Evolutionary conservation across 345 rosid genomes (phyloP), one percentile per base, ranked within the genome.

Genomic region (Raphanus raphanistrum): DNA sequence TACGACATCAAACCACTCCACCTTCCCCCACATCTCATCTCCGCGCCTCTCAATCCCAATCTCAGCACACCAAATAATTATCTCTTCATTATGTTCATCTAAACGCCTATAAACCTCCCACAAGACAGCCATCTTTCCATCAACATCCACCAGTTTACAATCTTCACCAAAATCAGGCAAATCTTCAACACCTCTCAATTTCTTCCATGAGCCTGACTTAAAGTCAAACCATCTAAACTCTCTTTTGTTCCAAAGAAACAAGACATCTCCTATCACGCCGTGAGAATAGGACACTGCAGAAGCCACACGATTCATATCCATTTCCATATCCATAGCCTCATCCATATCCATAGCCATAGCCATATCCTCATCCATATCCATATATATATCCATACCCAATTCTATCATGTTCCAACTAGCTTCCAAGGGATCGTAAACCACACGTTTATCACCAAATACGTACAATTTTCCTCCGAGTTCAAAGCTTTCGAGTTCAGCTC

Each of bases 121-220:
- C 15, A 43, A 43, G 52, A 45, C 31, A 8, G 5, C 68, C 12
- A 72, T 61, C 17, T 62, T 72, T 0, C 60, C 76, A 72, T 60
- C 68, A 72, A 62, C 16, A 62, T 62, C 76, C 29, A 61, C 76
- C 13, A 62, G 62, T 43, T 72, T 43, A 45, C 5, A 29, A 9
- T 28, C 0, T 0, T 5, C 8, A n/a, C 1, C 2, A 57, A 61
- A 43, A 16, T 31, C 60, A 29, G 31, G 68, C 32, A 72, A 62
- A 4, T 66, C 76, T 61, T 61, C 76, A 62, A 45, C 2, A 11
- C 68, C 59, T 0, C 15, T 27, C 67, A 60, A 3, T 0, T 8
- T 2, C 29, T 72, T 61, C 75, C 59, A 61, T 6, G 21, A 5
- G 5, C 16, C 61, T 28, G 33, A 17, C 29, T 61, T 72, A 6